Base-by-base conservation (phyloP, 257 asterid genomes). In the Coffea eugenioides region DNA sequence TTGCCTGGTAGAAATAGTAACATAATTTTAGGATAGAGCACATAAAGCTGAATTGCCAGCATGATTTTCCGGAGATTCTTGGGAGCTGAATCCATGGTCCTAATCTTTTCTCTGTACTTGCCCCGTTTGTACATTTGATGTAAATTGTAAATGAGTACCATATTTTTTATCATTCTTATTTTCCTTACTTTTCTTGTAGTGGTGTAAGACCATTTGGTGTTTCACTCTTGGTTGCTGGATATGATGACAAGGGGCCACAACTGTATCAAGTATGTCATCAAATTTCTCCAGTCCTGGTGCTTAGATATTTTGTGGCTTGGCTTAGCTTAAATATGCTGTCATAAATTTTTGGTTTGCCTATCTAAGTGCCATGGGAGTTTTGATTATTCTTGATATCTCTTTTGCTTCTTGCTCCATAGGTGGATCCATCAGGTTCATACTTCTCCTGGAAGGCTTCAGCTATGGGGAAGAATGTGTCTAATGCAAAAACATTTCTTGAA, bases 361-460 rank as follows among this genome's bases (percentile, higher is more conserved):
- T 45, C 46, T 45, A 25, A 48, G 46, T 36, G 48, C 46, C 2
- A 45, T 14, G 45, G 72, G 48, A 41, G 36, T 34, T 67, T 4
- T 76, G 27, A 5, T 31, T 76, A 25, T 27, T 71, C 41, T 71
- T 39, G 49, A 49, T 48, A 34, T 16, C 39, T 76, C 69, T 56
- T 36, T 54, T 73, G 11, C 61, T 45, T 41, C 67, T 69, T 52
- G 69, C 71, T 21, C 71, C 79, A 15, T 79, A 86, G 99, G 99
- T 96, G 83, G 99, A 96, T 88, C 99, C 99, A 73, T 96, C 99
- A 8, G 99, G 99, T 74, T 96, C 99, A 11, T 96, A 96, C 85
- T 96, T 94, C 84, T 96, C 98, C 54, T 96, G 99, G 99, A 96
- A 96, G 86, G 99, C 99, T 86, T 96, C 99, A 49, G 99, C 99